Conservation (phyloP, 495 filamentous ascomycete genomes). For the Pyrenula aspistea region DNA sequence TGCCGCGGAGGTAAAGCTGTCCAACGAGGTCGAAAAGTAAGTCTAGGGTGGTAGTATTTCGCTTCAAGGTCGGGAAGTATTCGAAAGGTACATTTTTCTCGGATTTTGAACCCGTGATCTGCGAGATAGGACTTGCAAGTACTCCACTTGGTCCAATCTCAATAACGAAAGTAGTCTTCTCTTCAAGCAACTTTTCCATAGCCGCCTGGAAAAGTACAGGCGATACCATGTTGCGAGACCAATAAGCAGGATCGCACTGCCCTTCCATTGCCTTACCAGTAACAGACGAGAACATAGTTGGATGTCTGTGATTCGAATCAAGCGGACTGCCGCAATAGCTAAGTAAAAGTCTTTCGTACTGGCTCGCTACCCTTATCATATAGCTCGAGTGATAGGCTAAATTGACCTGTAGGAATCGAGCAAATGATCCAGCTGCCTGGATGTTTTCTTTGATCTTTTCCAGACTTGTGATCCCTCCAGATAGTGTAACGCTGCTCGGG, state of each 20-base stretch:
- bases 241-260: slow-evolving; percentile 11
- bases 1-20: slow-evolving; percentile 6
- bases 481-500: slow-evolving; percentile 5
- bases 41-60: background rate
- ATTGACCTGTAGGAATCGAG: slow-evolving; percentile 28
- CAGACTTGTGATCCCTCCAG: slow-evolving; percentile 25
- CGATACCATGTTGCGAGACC: slow-evolving; percentile 19
- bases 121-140: slow-evolving; percentile 16
- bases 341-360: too few relatives aligned
- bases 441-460: slow-evolving; percentile 10
- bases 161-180: slow-evolving; percentile 1
- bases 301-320: background rate
- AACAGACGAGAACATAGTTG: slow-evolving; percentile 23
- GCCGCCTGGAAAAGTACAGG: slow-evolving; percentile 21
- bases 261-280: slow-evolving; percentile 14
- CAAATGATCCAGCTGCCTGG: slow-evolving; percentile 18
- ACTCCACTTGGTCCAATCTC: slow-evolving; percentile 22
- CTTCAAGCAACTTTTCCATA: slow-evolving; percentile 3
- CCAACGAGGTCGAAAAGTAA: background rate
- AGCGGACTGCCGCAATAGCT: background rate
- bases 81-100: background rate
- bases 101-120: slow-evolving; percentile 10
- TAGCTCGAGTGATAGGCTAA: slow-evolving; percentile 15
- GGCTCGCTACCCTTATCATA: background rate
- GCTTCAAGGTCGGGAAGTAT: background rate